These are phyloP conservation scores for Nematocida displodere DNA, from an alignment of 371 early-diverging fungal species.

Conservation along the genomic window DNA sequence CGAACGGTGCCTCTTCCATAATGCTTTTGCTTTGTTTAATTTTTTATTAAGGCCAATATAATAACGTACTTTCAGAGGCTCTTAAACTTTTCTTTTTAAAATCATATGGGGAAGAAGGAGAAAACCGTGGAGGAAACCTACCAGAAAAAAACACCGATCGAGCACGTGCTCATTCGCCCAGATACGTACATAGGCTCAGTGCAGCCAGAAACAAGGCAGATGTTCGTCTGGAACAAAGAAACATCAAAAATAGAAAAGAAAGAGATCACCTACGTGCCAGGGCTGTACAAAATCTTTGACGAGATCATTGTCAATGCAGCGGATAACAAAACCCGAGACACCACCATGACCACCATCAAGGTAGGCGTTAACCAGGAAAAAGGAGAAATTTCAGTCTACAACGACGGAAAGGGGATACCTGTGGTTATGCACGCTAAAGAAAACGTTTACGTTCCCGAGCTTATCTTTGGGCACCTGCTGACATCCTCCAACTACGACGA, in stretches of 20 bases:
- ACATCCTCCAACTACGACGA: constrained; percentile 98
- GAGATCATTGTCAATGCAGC: constrained; percentile 93
- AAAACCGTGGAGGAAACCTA: constrained; percentile 82
- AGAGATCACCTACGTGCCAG: constrained; percentile 80
- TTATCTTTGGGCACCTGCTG: constrained; percentile 95
- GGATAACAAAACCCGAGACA: constrained; percentile 76
- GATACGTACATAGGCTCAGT: constrained; percentile 97
- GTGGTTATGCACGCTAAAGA: constrained; percentile 86
- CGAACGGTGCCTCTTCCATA: not conserved
- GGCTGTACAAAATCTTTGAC: constrained; percentile 97
- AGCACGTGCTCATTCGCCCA: constrained; percentile 92
- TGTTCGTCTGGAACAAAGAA: constrained; percentile 76
- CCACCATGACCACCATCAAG: constrained; percentile 77
- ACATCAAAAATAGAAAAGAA: constrained; percentile 69
- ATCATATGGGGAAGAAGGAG: constrained; percentile 27
- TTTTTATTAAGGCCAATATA: no score
- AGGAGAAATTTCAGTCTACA: constrained; percentile 80
- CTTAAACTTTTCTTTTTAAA: constrained; percentile 31
- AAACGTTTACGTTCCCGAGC: constrained; percentile 88
- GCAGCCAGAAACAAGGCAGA: constrained; percentile 73
- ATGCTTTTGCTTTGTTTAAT: no score
- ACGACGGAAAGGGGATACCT: constrained; percentile 95
- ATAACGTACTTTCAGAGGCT: no score
- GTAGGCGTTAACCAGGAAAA: constrained; percentile 77
- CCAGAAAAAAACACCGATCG: constrained; percentile 92